Percentiles rank a stretch among this genome's conserved stretches.
Conservation (phyloP, 2,329 filamentous ascomycete species). For the Fusarium goolgardi region DNA sequence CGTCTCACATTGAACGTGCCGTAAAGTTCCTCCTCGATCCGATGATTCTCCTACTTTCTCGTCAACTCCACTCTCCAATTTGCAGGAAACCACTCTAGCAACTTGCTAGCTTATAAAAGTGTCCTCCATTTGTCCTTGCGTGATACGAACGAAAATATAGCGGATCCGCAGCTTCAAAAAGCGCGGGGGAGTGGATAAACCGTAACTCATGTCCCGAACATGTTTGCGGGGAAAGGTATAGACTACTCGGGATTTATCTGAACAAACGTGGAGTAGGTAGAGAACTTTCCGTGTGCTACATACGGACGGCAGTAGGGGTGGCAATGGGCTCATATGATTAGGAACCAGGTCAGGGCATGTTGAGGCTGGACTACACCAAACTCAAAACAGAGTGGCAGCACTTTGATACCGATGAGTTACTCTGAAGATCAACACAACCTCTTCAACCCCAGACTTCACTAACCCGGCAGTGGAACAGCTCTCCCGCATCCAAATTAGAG, state of each 20-base stretch:
- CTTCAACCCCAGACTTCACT: constrained; percentile 25
- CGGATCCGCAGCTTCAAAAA: constrained; percentile 31
- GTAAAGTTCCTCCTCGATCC: background rate
- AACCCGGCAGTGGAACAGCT: constrained; percentile 23
- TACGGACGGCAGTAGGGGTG: background rate
- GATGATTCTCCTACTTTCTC: background rate
- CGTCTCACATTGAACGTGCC: background rate
- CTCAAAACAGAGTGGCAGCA: background rate
- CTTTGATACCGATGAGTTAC: background rate
- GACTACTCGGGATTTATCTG: constrained; percentile 1
- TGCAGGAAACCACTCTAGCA: background rate
- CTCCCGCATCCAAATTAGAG: constrained; percentile 29
- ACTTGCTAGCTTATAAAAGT: background rate
- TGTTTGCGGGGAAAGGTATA: constrained; percentile 27
- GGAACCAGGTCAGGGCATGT: background rate
- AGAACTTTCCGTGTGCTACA: background rate
- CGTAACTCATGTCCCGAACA: constrained; percentile 16
- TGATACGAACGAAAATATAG: constrained; percentile 15
- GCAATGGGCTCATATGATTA: background rate
- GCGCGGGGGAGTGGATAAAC: constrained; percentile 30
- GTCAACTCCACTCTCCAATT: background rate
- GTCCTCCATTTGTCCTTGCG: constrained; percentile 18
- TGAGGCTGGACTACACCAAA: background rate
- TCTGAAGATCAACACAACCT: constrained; percentile 11
- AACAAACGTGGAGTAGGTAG: background rate